Evolutionary conservation across 345 rosid genomes (phyloP).

Genomic region (Syzygium jambos): DNA sequence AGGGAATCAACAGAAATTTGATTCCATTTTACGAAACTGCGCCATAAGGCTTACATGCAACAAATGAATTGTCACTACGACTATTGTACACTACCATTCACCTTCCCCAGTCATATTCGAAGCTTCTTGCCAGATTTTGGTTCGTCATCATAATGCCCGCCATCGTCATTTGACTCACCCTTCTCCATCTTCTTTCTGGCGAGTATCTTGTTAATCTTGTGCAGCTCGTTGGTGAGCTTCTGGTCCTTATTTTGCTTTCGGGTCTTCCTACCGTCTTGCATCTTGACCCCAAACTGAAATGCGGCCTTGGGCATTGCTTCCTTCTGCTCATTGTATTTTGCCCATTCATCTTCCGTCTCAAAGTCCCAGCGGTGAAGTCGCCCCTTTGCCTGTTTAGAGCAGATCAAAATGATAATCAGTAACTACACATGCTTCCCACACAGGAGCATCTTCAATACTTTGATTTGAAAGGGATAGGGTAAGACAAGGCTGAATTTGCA

Average conservation of each 20-base stretch:
- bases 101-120: slow-evolving; percentile 17
- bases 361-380: slow-evolving; percentile 97
- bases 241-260: slow-evolving; percentile 94
- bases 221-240: slow-evolving; percentile 83
- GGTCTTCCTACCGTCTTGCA: slow-evolving; percentile 98
- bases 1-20: background rate
- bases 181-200: slow-evolving; percentile 87
- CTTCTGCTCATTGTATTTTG: slow-evolving; percentile 89
- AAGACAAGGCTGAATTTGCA: background rate
- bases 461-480: background rate
- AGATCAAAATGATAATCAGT: background rate
- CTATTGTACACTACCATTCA: background rate
- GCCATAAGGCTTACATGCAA: background rate
- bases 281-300: slow-evolving; percentile 96
- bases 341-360: slow-evolving; percentile 99
- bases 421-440: background rate
- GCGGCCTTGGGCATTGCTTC: slow-evolving; percentile 99
- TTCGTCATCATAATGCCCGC: slow-evolving; percentile 37
- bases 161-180: slow-evolving; percentile 38
- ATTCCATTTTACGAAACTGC: background rate
- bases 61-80: background rate
- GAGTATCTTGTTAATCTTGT: slow-evolving; percentile 83
- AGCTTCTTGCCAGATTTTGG: slow-evolving; percentile 43
- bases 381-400: slow-evolving; percentile 69
- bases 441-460: background rate